phyloP scores from a whole-genome alignment of 228 moss, liverwort and hornwort genomes.

The Sphagnum magellanicum region DNA sequence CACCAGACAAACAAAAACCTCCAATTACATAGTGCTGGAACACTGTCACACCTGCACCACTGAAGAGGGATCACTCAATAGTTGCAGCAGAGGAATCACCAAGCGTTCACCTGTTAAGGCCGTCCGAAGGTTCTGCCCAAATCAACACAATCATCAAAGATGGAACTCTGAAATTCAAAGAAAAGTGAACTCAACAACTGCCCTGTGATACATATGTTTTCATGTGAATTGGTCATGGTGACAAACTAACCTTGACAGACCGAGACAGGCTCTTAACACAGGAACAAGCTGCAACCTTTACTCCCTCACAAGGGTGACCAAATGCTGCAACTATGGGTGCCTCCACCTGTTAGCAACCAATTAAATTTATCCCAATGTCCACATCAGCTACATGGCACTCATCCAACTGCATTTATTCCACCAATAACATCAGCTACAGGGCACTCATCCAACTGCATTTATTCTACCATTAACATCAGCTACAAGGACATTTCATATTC shows the following conservation, averaged over 20 bases:
- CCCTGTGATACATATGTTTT: too few relatives aligned
- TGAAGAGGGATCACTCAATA: constrained; percentile 76
- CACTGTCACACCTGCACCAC: constrained; percentile 59
- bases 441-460: too few relatives aligned
- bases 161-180: not conserved
- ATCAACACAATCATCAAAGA: not conserved
- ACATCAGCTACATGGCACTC: too few relatives aligned
- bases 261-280: constrained; percentile 96
- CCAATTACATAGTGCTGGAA: not conserved
- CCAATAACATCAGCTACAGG: too few relatives aligned
- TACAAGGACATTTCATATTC: too few relatives aligned
- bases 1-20: not conserved
- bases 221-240: too few relatives aligned
- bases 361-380: too few relatives aligned
- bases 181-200: too few relatives aligned
- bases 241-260: constrained; percentile 78
- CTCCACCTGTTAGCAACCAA: constrained; percentile 59
- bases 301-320: constrained; percentile 70
- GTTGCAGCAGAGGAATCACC: constrained; percentile 66
- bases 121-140: constrained; percentile 70
- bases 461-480: too few relatives aligned
- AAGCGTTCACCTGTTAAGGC: constrained; percentile 73
- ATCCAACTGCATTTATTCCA: too few relatives aligned
- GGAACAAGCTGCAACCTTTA: constrained; percentile 86
- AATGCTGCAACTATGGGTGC: constrained; percentile 74